These are phyloP conservation scores for Suillus spraguei DNA, from an alignment of 768 basidiomycete species.

Conservation along the genomic window DNA sequence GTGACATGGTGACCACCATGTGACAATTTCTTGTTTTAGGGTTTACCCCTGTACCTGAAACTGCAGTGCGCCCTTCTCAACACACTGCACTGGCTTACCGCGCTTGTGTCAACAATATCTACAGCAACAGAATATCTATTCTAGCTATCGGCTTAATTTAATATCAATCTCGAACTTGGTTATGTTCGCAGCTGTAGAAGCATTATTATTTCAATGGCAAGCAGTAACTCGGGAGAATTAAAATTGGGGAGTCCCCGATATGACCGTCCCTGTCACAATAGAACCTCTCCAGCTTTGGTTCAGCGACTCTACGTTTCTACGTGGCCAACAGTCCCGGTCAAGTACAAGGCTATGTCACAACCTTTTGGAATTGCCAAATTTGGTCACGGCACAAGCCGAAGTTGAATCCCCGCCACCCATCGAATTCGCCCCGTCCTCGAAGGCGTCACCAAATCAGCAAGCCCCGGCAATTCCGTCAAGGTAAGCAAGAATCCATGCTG, in stretches of 20 bases:
- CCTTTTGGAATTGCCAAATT: constrained; percentile 16
- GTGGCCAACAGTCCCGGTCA: background rate
- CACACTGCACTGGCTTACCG: background rate
- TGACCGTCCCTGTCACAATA: background rate
- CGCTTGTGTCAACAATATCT: background rate
- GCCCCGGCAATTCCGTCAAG: constrained; percentile 53
- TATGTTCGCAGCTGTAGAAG: background rate
- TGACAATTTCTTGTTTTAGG: constrained; percentile 2
- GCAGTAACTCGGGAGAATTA: background rate
- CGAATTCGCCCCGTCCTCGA: constrained; percentile 17
- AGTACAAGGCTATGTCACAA: background rate
- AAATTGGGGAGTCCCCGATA: background rate
- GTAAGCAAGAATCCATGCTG: constrained; percentile 48
- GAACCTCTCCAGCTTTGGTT: background rate
- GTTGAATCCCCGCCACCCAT: constrained; percentile 26
- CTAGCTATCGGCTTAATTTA: background rate
- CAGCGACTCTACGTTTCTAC: background rate
- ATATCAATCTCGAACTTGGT: background rate
- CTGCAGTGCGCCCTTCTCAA: background rate
- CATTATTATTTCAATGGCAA: background rate
- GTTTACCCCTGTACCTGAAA: background rate
- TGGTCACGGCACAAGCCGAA: constrained; percentile 28
- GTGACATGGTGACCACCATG: constrained; percentile 26
- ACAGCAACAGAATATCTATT: background rate
- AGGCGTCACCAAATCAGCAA: constrained; percentile 25